Evolutionary conservation across 2,329 filamentous ascomycete genomes (phyloP).

Genomic region (Cryoendolithus antarcticus): DNA sequence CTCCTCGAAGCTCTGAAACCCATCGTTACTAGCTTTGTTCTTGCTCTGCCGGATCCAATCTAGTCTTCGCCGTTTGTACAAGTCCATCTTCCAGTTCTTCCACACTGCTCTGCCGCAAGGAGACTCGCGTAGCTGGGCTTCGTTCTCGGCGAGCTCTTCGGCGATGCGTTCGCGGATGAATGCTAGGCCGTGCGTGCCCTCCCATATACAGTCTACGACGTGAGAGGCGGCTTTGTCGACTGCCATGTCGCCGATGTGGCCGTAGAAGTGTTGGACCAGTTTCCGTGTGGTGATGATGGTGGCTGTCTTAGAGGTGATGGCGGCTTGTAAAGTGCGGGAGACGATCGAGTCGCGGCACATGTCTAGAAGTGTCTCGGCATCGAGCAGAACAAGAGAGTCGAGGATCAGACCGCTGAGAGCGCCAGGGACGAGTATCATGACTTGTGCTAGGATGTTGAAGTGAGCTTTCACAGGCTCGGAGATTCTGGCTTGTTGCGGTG

Average conservation of each 20-base stretch:
- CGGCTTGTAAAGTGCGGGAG: conserved; percentile 53
- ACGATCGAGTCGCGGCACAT: conserved; percentile 51
- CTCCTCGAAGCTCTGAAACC: conserved; percentile 39
- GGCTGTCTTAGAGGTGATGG: conserved; percentile 43
- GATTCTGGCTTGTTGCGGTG: conserved; percentile 6
- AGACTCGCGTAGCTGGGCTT: conserved; percentile 50
- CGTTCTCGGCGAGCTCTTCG: conserved; percentile 47
- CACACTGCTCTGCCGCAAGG: conserved; percentile 55
- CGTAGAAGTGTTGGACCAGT: conserved; percentile 51
- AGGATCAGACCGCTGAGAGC: conserved; percentile 59
- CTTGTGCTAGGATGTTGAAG: conserved; percentile 74
- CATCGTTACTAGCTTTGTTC: conserved; percentile 36
- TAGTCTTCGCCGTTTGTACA: conserved; percentile 49
- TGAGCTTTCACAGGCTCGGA: conserved; percentile 33
- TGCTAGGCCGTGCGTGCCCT: conserved; percentile 49
- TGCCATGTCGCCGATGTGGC: conserved; percentile 47
- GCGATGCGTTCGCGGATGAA: conserved; percentile 58
- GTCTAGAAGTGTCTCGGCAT: conserved; percentile 40
- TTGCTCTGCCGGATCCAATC: conserved; percentile 55
- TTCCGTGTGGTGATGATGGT: conserved; percentile 48
- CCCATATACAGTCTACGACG: conserved; percentile 55
- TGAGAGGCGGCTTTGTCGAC: conserved; percentile 52
- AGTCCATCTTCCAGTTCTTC: conserved; percentile 63
- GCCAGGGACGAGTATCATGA: conserved; percentile 65
- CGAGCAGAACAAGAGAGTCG: conserved; percentile 38